Evolutionary conservation across 495 filamentous ascomycete species (phyloP).

Genomic region (Tuber brumale): DNA sequence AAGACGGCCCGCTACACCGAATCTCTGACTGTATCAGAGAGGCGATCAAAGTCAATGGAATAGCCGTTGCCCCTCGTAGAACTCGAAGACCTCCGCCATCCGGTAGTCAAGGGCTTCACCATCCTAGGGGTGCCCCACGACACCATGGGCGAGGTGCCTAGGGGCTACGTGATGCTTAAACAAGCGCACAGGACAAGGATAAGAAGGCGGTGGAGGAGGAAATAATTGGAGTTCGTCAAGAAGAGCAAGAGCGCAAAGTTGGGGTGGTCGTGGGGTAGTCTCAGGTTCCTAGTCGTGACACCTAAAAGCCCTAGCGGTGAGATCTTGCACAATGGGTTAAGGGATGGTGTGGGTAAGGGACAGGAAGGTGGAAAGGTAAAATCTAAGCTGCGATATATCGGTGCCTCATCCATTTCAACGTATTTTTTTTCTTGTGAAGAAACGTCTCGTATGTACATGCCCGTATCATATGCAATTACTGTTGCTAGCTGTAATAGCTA

Average conservation of each 20-base stretch:
- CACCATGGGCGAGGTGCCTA: constrained; percentile 57
- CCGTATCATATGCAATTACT: background rate
- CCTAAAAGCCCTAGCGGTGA: constrained; percentile 92
- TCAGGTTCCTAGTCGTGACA: constrained; percentile 66
- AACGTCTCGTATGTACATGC: background rate
- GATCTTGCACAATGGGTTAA: constrained; percentile 73
- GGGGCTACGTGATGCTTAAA: constrained; percentile 58
- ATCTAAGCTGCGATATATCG: constrained; percentile 47
- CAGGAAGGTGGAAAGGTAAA: constrained; percentile 59
- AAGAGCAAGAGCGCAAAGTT: constrained; percentile 54
- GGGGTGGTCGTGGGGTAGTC: constrained; percentile 64
- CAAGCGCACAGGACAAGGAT: constrained; percentile 33
- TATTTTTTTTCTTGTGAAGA: background rate
- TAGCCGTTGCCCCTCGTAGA: constrained; percentile 65
- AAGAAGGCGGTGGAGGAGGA: constrained; percentile 41
- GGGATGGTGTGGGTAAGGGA: constrained; percentile 62
- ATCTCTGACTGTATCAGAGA: too few species aligned
- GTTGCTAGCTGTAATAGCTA: background rate
- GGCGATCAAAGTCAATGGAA: constrained; percentile 67
- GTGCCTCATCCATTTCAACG: background rate
- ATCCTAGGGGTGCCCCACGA: constrained; percentile 56
- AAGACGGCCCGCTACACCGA: constrained; percentile 56
- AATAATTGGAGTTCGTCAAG: constrained; percentile 53
- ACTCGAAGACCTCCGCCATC: constrained; percentile 58
- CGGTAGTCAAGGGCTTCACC: constrained; percentile 55